Conservation (phyloP, 139 green algal genomes). For the Coelastrella sp. region DNA sequence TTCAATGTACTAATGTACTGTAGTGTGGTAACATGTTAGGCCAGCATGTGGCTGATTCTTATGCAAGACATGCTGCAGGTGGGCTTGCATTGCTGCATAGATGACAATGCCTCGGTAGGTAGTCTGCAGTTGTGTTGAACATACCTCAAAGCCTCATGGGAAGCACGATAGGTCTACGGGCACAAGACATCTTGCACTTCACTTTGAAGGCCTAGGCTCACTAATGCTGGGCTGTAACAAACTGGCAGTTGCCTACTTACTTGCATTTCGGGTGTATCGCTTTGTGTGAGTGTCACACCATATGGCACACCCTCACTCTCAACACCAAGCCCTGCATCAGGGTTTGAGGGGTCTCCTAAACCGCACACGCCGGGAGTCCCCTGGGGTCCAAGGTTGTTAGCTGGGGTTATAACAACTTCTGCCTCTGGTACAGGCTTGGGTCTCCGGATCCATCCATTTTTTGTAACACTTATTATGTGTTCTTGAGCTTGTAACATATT, state of each 20-base stretch:
- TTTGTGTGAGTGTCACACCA: slow-evolving; percentile 1
- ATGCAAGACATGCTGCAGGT: no score
- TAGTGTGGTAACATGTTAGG: no score
- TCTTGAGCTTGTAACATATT: neutral
- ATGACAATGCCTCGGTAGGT: no score
- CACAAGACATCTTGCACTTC: no score
- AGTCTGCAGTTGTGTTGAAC: no score
- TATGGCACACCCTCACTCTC: neutral
- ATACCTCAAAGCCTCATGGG: no score
- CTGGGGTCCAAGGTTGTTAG: neutral
- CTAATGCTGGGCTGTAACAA: no score
- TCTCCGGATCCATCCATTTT: neutral
- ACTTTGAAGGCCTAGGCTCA: no score
- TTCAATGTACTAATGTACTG: no score
- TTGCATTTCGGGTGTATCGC: neutral
- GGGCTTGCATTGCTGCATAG: no score
- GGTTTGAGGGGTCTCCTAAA: neutral
- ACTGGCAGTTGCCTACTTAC: neutral
- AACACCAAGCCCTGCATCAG: neutral
- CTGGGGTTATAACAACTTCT: neutral
- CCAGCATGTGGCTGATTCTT: no score
- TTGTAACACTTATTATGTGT: neutral
- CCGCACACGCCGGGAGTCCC: neutral
- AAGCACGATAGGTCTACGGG: no score
- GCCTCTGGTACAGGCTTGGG: neutral